Conservation (phyloP, 1,139 yeast species). For the Yamadazyma mexicana region DNA sequence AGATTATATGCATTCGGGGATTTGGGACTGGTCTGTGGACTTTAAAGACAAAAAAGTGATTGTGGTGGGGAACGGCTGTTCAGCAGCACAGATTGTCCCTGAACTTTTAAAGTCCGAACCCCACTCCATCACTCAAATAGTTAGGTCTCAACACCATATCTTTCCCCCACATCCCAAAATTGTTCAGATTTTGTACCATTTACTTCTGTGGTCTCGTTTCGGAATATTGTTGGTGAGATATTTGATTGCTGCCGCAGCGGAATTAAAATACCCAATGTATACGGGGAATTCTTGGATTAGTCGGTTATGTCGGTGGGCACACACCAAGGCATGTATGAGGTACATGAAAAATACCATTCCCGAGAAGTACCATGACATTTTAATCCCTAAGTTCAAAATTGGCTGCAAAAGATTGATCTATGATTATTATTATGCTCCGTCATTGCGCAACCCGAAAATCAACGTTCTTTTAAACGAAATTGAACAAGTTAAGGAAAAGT, state of each 20-base stretch:
- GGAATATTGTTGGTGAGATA: conserved; percentile 30
- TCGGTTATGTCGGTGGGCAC: conserved; percentile 26
- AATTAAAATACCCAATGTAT: conserved; percentile 36
- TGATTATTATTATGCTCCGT: conserved; percentile 37
- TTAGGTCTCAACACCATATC: conserved; percentile 39
- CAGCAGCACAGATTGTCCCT: conserved; percentile 45
- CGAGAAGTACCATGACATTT: conserved; percentile 28
- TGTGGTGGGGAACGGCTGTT: conserved; percentile 46
- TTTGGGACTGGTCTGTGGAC: conserved; percentile 45
- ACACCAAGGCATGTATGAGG: conserved; percentile 18
- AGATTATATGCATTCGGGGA: conserved; percentile 46
- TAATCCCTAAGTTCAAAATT: conserved; percentile 41
- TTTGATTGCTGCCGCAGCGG: conserved; percentile 31
- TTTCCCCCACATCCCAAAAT: conserved; percentile 38
- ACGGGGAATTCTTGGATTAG: conserved; percentile 31
- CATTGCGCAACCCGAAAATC: conserved; percentile 33
- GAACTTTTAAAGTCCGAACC: conserved; percentile 32
- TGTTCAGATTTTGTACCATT: conserved; percentile 22
- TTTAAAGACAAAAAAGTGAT: conserved; percentile 35
- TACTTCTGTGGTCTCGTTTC: conserved; percentile 20
- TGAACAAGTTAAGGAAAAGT: conserved; percentile 27
- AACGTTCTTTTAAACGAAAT: conserved; percentile 27
- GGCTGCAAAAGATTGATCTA: conserved; percentile 47
- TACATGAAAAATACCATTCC: conserved; percentile 39
- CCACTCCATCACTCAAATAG: conserved; percentile 32